These are phyloP conservation scores for Malassezia japonica DNA, from an alignment of 1,284 basidiomycete species.

Conservation along the genomic window DNA sequence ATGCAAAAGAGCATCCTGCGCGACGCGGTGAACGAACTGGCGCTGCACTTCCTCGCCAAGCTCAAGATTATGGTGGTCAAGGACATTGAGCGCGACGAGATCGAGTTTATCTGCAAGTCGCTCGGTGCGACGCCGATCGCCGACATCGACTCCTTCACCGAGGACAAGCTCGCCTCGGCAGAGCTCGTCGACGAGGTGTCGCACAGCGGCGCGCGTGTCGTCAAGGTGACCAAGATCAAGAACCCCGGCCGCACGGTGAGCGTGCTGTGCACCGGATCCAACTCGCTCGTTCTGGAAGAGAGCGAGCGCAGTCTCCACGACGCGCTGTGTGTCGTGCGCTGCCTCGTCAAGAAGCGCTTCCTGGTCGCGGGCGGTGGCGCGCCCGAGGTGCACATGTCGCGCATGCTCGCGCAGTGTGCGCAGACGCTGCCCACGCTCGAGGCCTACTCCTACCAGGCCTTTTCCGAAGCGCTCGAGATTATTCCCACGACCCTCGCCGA, in stretches of 20 bases:
- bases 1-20: conserved; percentile 98
- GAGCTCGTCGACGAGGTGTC: conserved; percentile 88
- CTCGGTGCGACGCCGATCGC: conserved; percentile 91
- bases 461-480: conserved; percentile 92
- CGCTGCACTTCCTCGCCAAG: conserved; percentile 95
- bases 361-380: conserved; percentile 94
- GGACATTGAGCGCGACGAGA: conserved; percentile 97
- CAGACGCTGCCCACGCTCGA: conserved; percentile 96
- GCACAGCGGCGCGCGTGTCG: conserved; percentile 77
- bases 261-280: conserved; percentile 88
- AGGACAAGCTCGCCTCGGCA: conserved; percentile 93
- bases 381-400: conserved; percentile 96
- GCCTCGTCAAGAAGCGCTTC: conserved; percentile 96
- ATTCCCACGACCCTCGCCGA: conserved; percentile 97
- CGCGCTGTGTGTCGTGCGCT: conserved; percentile 92
- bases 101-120: conserved; percentile 91
- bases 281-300: conserved; percentile 89
- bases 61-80: conserved; percentile 95
- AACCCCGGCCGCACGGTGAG: conserved; percentile 90
- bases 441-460: conserved; percentile 97
- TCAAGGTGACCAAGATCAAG: conserved; percentile 88
- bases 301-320: conserved; percentile 95
- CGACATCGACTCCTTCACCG: conserved; percentile 96
- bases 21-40: conserved; percentile 94
- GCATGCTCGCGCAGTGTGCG: conserved; percentile 78